Evolutionary conservation across 2,329 filamentous ascomycete species (phyloP).

Genomic region (Ceratocystis colombiana): DNA sequence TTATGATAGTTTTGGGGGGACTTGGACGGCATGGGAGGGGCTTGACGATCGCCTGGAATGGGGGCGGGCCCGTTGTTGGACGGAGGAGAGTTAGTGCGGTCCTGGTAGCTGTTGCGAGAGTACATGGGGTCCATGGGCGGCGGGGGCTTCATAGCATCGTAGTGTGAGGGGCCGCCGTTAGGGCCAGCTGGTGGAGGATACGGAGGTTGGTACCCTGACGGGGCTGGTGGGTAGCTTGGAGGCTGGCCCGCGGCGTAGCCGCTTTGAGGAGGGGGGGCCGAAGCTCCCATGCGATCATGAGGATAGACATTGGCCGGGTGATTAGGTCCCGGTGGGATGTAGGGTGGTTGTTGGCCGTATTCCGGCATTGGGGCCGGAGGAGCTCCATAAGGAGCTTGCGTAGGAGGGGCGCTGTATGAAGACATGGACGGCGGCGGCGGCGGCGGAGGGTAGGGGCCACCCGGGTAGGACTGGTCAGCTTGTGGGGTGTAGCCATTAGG

Average conservation of each 20-base stretch:
- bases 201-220: conserved; percentile 13
- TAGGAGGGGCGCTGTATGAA: conserved; percentile 23
- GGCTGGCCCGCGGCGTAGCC: conserved; percentile 24
- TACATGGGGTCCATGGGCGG: conserved; percentile 22
- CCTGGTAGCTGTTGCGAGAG: conserved; percentile 20
- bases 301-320: conserved; percentile 16
- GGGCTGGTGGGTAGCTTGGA: conserved; percentile 21
- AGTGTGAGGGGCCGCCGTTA: conserved; percentile 10
- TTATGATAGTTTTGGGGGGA: conserved; percentile 23
- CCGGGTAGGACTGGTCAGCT: conserved; percentile 16
- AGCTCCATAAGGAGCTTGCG: conserved; percentile 22
- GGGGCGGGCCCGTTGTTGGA: conserved; percentile 17
- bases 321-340: conserved; percentile 20
- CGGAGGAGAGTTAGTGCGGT: conserved; percentile 22
- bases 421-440: conserved; percentile 20
- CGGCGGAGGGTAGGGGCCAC: conserved; percentile 16
- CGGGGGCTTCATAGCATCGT: conserved; percentile 19
- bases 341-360: conserved; percentile 18
- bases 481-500: conserved; percentile 10
- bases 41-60: conserved; percentile 10
- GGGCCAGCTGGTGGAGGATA: conserved; percentile 1
- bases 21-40: conserved; percentile 19
- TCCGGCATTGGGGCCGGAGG: conserved; percentile 20
- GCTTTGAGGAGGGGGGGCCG: conserved; percentile 22
- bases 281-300: conserved; percentile 22